Conservation (phyloP, 2,329 filamentous ascomycete genomes). For the Penicillium aurantiogriseum region DNA sequence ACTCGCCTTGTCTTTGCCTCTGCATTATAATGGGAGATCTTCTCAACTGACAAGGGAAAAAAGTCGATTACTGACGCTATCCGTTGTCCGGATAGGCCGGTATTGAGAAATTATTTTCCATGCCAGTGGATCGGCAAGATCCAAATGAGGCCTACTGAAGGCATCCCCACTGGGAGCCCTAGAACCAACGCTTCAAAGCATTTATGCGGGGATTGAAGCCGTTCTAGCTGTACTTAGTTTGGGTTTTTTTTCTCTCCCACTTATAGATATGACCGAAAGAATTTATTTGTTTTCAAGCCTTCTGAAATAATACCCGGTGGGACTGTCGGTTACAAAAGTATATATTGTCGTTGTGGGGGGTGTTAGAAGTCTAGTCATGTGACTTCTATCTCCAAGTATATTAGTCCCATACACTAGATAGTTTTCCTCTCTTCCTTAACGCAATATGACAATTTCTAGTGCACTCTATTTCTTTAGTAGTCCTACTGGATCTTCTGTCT, state of each 20-base stretch:
- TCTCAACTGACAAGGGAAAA: neutral
- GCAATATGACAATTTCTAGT: no score
- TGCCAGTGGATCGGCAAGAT: neutral
- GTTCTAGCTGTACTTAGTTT: constrained; percentile 14
- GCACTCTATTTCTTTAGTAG: no score
- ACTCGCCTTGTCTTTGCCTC: constrained; percentile 4
- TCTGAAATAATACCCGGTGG: neutral
- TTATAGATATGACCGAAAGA: constrained; percentile 10
- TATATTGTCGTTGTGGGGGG: neutral
- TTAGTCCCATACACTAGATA: no score
- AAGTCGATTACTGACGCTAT: neutral
- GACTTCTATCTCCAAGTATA: no score
- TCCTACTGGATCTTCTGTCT: no score
- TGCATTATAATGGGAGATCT: neutral
- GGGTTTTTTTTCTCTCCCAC: neutral
- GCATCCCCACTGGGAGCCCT: neutral
- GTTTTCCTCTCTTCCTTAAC: no score
- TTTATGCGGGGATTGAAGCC: constrained; percentile 15
- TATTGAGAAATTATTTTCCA: neutral
- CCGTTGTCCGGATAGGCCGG: neutral
- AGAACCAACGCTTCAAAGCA: constrained; percentile 8
- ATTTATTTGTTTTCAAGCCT: neutral
- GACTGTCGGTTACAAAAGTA: neutral
- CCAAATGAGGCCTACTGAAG: neutral
- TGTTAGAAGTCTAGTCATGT: no score